Evolutionary conservation across 768 basidiomycete species (phyloP).

Genomic region (Termitomyces sp.): DNA sequence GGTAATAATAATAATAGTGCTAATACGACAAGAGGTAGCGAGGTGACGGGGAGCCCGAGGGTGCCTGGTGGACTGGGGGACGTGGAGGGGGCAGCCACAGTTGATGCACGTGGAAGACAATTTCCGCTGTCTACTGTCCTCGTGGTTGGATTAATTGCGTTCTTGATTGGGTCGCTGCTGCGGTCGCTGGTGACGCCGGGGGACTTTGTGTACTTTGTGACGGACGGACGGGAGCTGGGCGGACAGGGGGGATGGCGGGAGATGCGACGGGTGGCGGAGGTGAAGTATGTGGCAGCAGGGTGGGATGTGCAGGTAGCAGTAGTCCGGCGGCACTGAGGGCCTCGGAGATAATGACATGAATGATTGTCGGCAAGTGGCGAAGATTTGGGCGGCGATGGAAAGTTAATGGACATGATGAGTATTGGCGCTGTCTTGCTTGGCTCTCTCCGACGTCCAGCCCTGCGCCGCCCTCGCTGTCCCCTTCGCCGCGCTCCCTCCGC

Average conservation of each 20-base stretch:
- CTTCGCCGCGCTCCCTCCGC: too few species aligned
- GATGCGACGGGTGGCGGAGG: constrained; percentile 73
- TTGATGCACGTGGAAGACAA: constrained; percentile 13
- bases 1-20: not conserved
- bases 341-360: constrained; percentile 9
- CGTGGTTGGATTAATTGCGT: constrained; percentile 78
- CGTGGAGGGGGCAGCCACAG: constrained; percentile 17
- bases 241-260: constrained; percentile 74
- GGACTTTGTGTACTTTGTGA: constrained; percentile 82
- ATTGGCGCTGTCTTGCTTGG: constrained; percentile 13
- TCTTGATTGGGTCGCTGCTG: constrained; percentile 86
- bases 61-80: constrained; percentile 34
- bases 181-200: constrained; percentile 85
- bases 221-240: constrained; percentile 51
- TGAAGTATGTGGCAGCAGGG: constrained; percentile 75
- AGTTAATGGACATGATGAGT: constrained; percentile 9
- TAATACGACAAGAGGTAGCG: constrained; percentile 8
- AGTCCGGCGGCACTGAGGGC: constrained; percentile 58
- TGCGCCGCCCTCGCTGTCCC: constrained; percentile 14
- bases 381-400: constrained; percentile 28
- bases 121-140: constrained; percentile 55
- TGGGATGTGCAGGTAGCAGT: constrained; percentile 89
- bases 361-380: constrained; percentile 21
- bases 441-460: constrained; percentile 13
- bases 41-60: constrained; percentile 14